phyloP scores from a whole-genome alignment of 2,329 filamentous ascomycete species.

The Sordariomycetes sp. region DNA sequence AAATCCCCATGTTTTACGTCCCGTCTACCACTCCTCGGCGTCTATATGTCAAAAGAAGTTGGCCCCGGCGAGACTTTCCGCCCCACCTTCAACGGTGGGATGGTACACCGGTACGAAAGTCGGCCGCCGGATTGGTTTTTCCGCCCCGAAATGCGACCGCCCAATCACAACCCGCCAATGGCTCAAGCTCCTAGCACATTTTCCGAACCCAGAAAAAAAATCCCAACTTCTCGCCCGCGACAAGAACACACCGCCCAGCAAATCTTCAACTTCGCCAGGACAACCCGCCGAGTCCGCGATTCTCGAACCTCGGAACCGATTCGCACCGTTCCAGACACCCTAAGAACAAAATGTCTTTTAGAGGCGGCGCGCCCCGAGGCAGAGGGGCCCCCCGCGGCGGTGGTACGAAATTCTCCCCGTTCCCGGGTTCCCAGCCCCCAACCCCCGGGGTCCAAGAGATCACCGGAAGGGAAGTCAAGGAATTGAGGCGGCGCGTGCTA shows the following conservation, averaged over 20 bases:
- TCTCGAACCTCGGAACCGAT: not conserved
- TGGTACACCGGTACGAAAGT: not conserved
- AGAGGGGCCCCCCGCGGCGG: constrained; percentile 19
- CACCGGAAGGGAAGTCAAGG: constrained; percentile 1
- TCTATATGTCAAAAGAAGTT: too few relatives aligned
- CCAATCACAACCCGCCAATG: constrained; percentile 2
- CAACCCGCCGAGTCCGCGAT: not conserved
- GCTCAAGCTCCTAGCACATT: constrained; percentile 4
- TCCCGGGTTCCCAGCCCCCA: not conserved
- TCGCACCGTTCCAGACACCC: not conserved
- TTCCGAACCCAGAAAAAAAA: constrained; percentile 1
- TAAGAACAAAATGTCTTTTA: constrained; percentile 21
- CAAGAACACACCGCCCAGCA: not conserved
- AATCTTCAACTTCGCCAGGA: not conserved
- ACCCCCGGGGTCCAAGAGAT: not conserved
- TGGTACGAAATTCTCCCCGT: constrained; percentile 13
- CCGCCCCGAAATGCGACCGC: not conserved
- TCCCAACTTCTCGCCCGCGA: not conserved
- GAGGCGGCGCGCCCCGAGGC: constrained; percentile 21
- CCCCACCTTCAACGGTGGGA: not conserved
- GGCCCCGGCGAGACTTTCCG: not conserved
- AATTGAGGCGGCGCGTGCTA: constrained; percentile 2
- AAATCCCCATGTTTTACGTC: too few relatives aligned
- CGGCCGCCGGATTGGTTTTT: not conserved
- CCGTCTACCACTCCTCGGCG: too few relatives aligned